Conservation (phyloP, 2,329 filamentous ascomycete species). For the Microdochium trichocladiopsis region DNA sequence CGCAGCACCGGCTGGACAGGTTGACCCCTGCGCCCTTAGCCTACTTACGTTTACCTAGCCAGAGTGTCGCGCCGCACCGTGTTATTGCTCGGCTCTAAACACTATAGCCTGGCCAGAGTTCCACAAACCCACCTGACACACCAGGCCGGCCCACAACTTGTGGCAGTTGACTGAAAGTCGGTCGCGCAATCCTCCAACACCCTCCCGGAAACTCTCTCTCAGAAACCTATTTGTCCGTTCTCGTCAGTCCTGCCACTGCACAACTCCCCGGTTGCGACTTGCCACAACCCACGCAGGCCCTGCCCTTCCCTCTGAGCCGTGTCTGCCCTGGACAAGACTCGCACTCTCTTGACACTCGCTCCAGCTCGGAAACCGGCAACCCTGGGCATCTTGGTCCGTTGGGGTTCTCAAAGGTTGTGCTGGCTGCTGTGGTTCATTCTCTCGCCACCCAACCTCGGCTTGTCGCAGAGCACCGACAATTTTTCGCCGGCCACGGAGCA, state of each 20-base stretch:
- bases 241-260: background rate
- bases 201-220: background rate
- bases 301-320: background rate
- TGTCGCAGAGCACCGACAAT: background rate
- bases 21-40: too few relatives aligned
- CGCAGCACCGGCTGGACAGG: too few relatives aligned
- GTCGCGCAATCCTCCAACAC: background rate
- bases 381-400: background rate
- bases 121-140: background rate
- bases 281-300: too few relatives aligned
- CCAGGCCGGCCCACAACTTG: background rate
- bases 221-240: background rate
- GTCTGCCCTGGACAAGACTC: too few relatives aligned
- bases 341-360: too few relatives aligned
- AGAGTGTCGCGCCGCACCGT: too few relatives aligned
- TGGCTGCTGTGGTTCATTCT: background rate
- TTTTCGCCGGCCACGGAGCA: constrained; percentile 3
- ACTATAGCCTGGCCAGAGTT: background rate
- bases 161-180: background rate
- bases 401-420: background rate
- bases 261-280: too few relatives aligned
- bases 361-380: too few relatives aligned
- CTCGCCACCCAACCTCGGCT: background rate
- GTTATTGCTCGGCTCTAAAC: background rate
- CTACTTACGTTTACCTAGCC: too few relatives aligned